Evolutionary conservation across 805 yeast genomes (phyloP).

Genomic region (Wickerhamiella occidentalis): DNA sequence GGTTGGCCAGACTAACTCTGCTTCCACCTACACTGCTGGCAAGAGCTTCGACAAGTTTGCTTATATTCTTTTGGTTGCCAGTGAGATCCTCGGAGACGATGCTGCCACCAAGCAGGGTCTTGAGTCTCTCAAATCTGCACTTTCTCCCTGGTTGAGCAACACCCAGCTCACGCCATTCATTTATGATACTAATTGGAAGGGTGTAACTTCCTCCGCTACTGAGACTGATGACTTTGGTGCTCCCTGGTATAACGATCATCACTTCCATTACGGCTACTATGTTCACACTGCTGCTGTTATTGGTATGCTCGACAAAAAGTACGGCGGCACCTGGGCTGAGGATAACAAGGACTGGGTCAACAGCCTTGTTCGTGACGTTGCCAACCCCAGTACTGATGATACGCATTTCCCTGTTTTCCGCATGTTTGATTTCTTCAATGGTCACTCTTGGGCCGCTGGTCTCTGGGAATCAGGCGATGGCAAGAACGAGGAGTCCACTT

Average conservation of each 20-base stretch:
- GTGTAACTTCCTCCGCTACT: slow-evolving; percentile 28
- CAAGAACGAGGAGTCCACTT: slow-evolving; percentile 57
- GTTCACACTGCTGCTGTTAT: slow-evolving; percentile 72
- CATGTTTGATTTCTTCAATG: slow-evolving; percentile 59
- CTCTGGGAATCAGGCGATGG: slow-evolving; percentile 54
- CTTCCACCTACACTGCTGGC: slow-evolving; percentile 87
- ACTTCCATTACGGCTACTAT: slow-evolving; percentile 79
- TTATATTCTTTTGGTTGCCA: slow-evolving; percentile 61
- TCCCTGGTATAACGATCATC: slow-evolving; percentile 71
- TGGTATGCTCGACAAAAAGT: slow-evolving; percentile 44
- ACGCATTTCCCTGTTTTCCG: slow-evolving; percentile 58
- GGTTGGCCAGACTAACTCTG: slow-evolving; percentile 45
- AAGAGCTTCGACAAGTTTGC: slow-evolving; percentile 85
- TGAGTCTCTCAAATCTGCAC: slow-evolving; percentile 50
- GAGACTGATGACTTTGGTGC: slow-evolving; percentile 58
- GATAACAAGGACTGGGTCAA: slow-evolving; percentile 47
- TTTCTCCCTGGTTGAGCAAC: slow-evolving; percentile 57
- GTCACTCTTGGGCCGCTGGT: slow-evolving; percentile 76
- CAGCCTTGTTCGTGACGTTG: slow-evolving; percentile 51
- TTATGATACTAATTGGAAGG: slow-evolving; percentile 57
- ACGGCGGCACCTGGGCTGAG: slow-evolving; percentile 41
- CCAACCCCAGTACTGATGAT: slow-evolving; percentile 42
- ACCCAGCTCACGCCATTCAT: slow-evolving; percentile 58
- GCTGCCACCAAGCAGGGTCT: slow-evolving; percentile 41
- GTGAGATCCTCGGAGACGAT: slow-evolving; percentile 48